A percentile compares a stretch with the other conserved stretches of the same genome.
Conservation (phyloP, 768 basidiomycete species). For the Dioszegia hungarica region DNA sequence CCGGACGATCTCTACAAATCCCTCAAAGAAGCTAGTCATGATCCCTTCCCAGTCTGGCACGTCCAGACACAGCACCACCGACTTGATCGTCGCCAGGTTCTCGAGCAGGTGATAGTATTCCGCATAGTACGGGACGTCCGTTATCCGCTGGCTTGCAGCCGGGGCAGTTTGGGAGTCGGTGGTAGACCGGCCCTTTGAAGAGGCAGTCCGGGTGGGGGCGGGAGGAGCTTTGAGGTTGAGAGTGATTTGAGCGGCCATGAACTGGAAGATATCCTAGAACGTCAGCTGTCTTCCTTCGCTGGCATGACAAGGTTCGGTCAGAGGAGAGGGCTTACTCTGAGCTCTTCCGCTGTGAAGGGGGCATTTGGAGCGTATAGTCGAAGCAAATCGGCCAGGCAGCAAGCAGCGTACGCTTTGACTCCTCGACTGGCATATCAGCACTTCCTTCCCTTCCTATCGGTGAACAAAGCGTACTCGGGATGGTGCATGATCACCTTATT, state of each 20-base stretch:
- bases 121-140: constrained; percentile 77
- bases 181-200: constrained; percentile 21
- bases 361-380: constrained; percentile 94
- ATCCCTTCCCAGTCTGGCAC: constrained; percentile 75
- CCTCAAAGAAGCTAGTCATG: constrained; percentile 73
- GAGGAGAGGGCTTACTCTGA: constrained; percentile 51
- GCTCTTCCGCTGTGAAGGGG: constrained; percentile 80
- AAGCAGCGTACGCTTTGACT: constrained; percentile 89
- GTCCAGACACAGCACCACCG: constrained; percentile 88
- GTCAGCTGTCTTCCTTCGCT: not conserved
- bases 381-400: constrained; percentile 90
- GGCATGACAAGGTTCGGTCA: not conserved
- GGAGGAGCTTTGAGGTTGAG: constrained; percentile 51
- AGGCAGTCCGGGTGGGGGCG: constrained; percentile 17
- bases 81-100: constrained; percentile 88
- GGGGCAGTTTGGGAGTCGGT: constrained; percentile 16
- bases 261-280: constrained; percentile 84
- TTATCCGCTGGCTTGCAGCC: constrained; percentile 26
- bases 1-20: constrained; percentile 73
- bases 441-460: not conserved
- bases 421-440: constrained; percentile 55
- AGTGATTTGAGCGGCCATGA: constrained; percentile 83
- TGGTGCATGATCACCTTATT: constrained; percentile 75
- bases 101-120: constrained; percentile 95
- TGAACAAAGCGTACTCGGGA: constrained; percentile 60